A percentile compares a stretch with the other conserved stretches of the same genome.
Evolutionary conservation across 257 asterid genomes (phyloP).

Genomic region (Solanum chiquidenum): DNA sequence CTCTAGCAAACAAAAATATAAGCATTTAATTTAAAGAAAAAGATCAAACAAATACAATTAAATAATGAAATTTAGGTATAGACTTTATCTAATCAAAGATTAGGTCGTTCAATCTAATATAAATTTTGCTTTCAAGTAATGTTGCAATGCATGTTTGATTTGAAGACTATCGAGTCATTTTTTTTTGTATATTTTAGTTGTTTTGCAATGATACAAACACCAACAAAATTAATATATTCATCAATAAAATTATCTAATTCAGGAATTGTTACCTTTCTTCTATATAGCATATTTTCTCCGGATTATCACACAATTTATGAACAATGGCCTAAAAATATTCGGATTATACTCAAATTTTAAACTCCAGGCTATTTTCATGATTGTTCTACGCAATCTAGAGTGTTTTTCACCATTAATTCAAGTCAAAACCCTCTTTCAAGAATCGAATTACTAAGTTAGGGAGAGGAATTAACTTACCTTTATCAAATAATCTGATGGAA

Average conservation of each 20-base stretch:
- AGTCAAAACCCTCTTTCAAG: neutral
- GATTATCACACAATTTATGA: neutral
- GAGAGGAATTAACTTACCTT: neutral
- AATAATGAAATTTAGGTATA: neutral
- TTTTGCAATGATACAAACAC: no score
- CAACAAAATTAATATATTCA: no score
- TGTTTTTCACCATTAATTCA: neutral
- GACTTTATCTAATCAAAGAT: neutral
- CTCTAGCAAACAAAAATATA: neutral
- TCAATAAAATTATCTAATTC: no score
- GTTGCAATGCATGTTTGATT: neutral
- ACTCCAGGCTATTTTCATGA: neutral
- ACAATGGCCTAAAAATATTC: neutral
- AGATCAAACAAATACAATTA: no score
- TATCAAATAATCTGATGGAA: no score
- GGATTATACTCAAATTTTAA: neutral
- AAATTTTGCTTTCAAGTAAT: neutral
- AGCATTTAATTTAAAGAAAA: no score
- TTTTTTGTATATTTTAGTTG: neutral
- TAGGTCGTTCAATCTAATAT: neutral
- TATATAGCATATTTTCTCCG: neutral
- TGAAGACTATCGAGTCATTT: no score
- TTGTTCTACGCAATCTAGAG: neutral
- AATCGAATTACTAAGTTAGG: no score
- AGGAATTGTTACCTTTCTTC: no score